A percentile compares a stretch with the other conserved stretches of the same genome.
These are phyloP conservation scores for Aspergillus unguis DNA, from an alignment of 2,329 filamentous ascomycete species.

Conservation along the genomic window DNA sequence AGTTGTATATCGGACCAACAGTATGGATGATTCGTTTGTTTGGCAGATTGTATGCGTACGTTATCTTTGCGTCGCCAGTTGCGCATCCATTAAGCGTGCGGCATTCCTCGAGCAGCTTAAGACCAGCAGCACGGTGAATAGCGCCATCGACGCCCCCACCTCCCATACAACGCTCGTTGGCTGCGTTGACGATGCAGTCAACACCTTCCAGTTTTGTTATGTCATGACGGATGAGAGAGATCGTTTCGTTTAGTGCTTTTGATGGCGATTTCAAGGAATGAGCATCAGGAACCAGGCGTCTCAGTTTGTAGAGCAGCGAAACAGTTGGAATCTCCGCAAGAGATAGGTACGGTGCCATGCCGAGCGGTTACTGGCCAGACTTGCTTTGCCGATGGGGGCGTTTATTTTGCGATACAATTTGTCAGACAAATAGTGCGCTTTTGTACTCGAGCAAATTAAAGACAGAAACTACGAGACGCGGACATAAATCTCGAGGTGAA, in stretches of 20 bases:
- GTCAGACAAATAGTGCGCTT: background rate
- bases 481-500: too few relatives aligned
- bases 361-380: background rate
- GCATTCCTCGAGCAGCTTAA: conserved; percentile 66
- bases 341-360: conserved; percentile 22
- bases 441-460: background rate
- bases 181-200: conserved; percentile 89
- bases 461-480: too few relatives aligned
- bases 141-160: conserved; percentile 90
- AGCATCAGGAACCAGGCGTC: conserved; percentile 44
- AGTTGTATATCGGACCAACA: conserved; percentile 75
- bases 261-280: conserved; percentile 40
- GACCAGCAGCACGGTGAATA: conserved; percentile 81
- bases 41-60: conserved; percentile 70
- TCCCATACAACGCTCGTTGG: conserved; percentile 72
- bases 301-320: conserved; percentile 62
- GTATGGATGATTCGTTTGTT: conserved; percentile 81
- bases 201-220: conserved; percentile 71
- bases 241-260: conserved; percentile 48
- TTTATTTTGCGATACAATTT: too few relatives aligned
- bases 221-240: conserved; percentile 70
- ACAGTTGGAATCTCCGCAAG: conserved; percentile 40
- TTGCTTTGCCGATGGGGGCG: background rate
- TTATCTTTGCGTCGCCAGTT: conserved; percentile 81
- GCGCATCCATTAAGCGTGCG: conserved; percentile 66